Evolutionary conservation across 208 protist genomes (phyloP).

Genomic region (Leishmania lainsoni): DNA sequence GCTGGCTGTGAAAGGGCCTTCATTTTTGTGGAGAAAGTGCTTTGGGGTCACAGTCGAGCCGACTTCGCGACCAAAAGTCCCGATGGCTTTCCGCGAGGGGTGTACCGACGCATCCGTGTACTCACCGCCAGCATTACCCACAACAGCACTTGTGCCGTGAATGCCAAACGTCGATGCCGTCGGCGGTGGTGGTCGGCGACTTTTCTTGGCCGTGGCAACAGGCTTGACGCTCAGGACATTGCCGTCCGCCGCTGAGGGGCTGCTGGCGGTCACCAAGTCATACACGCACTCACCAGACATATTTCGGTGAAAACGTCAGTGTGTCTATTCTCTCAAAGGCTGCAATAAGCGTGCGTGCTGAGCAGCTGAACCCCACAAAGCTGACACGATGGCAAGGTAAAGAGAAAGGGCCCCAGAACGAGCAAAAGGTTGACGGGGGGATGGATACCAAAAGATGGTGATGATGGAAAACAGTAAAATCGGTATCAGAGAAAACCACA

Average conservation of each 20-base stretch:
- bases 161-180: constrained; percentile 89
- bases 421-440: neutral
- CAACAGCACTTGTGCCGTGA: constrained; percentile 84
- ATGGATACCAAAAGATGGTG: neutral
- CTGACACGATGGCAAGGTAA: neutral
- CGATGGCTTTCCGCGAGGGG: constrained; percentile 77
- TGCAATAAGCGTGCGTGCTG: constrained; percentile 10
- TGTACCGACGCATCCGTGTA: constrained; percentile 79
- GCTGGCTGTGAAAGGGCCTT: constrained; percentile 70
- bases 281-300: constrained; percentile 92
- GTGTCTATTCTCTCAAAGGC: neutral
- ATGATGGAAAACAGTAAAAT: constrained; percentile 1
- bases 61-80: constrained; percentile 79
- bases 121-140: constrained; percentile 83
- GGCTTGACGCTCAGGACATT: constrained; percentile 3
- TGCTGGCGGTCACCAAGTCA: constrained; percentile 67
- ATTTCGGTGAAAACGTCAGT: neutral
- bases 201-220: constrained; percentile 32
- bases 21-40: constrained; percentile 83
- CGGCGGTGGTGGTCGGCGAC: constrained; percentile 59
- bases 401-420: neutral
- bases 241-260: constrained; percentile 9
- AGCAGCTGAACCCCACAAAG: neutral
- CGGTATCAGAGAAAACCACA: neutral
- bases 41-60: constrained; percentile 57